Percentiles rank a stretch among this genome's conserved stretches.
phyloP scores from a whole-genome alignment of 257 asterid species.

The Plantago major region DNA sequence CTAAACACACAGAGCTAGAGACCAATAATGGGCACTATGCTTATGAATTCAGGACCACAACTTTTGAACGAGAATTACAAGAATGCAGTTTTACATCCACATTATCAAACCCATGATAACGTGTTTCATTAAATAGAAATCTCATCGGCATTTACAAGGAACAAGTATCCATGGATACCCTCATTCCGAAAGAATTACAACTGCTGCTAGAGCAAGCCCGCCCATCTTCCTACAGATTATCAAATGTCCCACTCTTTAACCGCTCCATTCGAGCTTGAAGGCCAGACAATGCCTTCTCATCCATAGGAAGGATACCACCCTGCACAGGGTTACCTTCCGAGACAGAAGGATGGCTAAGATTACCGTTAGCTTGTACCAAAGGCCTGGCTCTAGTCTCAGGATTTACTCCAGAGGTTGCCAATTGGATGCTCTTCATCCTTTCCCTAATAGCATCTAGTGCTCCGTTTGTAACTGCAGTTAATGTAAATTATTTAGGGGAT shows the following conservation, averaged over 20 bases:
- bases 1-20: too few species aligned
- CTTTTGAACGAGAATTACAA: constrained; percentile 23
- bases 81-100: constrained; percentile 17
- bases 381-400: constrained; percentile 56
- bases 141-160: neutral
- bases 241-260: constrained; percentile 82
- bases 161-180: too few species aligned
- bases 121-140: constrained; percentile 9
- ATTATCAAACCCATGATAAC: constrained; percentile 9
- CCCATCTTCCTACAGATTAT: constrained; percentile 29
- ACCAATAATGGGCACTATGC: too few species aligned
- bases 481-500: constrained; percentile 1
- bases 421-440: constrained; percentile 96
- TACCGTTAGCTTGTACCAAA: constrained; percentile 51
- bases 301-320: constrained; percentile 80
- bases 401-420: constrained; percentile 65
- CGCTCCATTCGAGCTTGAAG: constrained; percentile 99
- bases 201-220: neutral
- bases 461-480: constrained; percentile 76
- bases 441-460: constrained; percentile 92
- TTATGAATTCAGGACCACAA: neutral
- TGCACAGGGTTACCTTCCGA: constrained; percentile 52
- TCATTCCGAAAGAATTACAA: neutral
- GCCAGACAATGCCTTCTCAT: constrained; percentile 92
- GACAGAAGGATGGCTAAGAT: constrained; percentile 34